Evolutionary conservation across 2,329 filamentous ascomycete species (phyloP), one percentile per base, ranked within the genome.

Genomic region (Ceratocystis cubensis): DNA sequence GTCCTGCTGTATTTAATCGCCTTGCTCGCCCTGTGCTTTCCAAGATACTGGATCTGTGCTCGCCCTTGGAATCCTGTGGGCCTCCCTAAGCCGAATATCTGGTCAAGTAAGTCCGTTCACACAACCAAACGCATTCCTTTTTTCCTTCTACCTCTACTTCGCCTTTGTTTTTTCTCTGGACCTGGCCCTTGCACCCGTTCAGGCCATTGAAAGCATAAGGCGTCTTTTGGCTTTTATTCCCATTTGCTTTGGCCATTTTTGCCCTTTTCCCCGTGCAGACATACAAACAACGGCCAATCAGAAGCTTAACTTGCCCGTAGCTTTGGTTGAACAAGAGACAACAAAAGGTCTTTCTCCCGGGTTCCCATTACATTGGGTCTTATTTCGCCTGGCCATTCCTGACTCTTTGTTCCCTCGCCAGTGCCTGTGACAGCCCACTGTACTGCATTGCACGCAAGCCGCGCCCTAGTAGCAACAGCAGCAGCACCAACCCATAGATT

Each of bases 11-110:
- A 25, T 25, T 53, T 53, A 33, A 33, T 37, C 33, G 33, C 25
- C 28, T 30, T 25, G 4, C 28, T 33, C 7, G 28, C 25, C 53
- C 53, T 59, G 53, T 59, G 53, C 53, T 59, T 33, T 59, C 53
- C 53, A 30, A 59, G 13, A 59, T 59, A 59, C 53, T 37, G 53
- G 53, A 28, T 59, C 53, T 17, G 53, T 59, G 53, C 53, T 37
- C 53, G 53, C 53, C 53, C 53, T 59, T 59, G 53, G 15, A 59
- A 59, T 59, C 53, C 53, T 59, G 53, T 59, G 28, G 8, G 53
- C 28, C 53, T 59, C 28, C 25, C 53, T 37, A 33, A 59, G 53
- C 53, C 53, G 28, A 59, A 33, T 33, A 59, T 59, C 33, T 59
- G 53, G 53, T 33, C 53, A 30, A 30, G 53, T 59, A 59, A 59